Percentiles rank a stretch among this genome's conserved stretches.
These are phyloP conservation scores for Lipomyces starkeyi DNA, from an alignment of 805 yeast species.

Conservation along the genomic window DNA sequence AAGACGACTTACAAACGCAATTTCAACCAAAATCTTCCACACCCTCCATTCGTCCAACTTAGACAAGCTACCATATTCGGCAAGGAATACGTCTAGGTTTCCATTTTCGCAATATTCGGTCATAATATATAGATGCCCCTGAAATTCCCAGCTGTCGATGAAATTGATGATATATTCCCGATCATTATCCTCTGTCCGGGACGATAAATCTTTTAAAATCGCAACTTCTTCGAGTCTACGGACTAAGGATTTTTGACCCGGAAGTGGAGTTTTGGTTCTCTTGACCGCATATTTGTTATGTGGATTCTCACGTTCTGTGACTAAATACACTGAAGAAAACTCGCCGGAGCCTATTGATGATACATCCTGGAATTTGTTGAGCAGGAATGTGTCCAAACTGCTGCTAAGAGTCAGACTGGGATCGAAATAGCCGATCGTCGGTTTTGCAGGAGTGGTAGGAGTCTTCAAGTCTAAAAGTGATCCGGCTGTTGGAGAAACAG, in stretches of 20 bases:
- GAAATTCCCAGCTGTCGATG: slow-evolving; percentile 81
- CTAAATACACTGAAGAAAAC: slow-evolving; percentile 86
- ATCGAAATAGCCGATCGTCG: slow-evolving; percentile 36
- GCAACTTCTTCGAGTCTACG: slow-evolving; percentile 78
- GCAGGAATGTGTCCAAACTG: slow-evolving; percentile 52
- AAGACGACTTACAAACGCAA: slow-evolving; percentile 52
- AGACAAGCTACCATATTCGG: slow-evolving; percentile 74
- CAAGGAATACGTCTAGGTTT: slow-evolving; percentile 77
- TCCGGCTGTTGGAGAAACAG: slow-evolving; percentile 22
- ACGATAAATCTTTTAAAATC: slow-evolving; percentile 50
- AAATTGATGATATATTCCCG: slow-evolving; percentile 78
- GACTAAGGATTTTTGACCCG: slow-evolving; percentile 62
- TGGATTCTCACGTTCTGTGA: slow-evolving; percentile 62
- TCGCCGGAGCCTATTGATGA: slow-evolving; percentile 81
- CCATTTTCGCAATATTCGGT: slow-evolving; percentile 97
- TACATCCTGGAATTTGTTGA: slow-evolving; percentile 64
- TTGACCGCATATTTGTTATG: slow-evolving; percentile 75
- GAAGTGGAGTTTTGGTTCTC: slow-evolving; percentile 72
- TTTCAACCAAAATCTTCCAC: slow-evolving; percentile 92
- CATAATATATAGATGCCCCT: slow-evolving; percentile 82
- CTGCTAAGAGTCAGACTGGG: slow-evolving; percentile 22
- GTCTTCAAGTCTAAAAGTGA: slow-evolving; percentile 29
- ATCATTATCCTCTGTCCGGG: slow-evolving; percentile 59
- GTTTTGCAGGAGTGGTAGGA: slow-evolving; percentile 40
- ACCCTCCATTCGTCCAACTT: slow-evolving; percentile 95